These are phyloP conservation scores for Phlebiopsis flavidoalba DNA, from an alignment of 768 basidiomycete species.

Conservation along the genomic window DNA sequence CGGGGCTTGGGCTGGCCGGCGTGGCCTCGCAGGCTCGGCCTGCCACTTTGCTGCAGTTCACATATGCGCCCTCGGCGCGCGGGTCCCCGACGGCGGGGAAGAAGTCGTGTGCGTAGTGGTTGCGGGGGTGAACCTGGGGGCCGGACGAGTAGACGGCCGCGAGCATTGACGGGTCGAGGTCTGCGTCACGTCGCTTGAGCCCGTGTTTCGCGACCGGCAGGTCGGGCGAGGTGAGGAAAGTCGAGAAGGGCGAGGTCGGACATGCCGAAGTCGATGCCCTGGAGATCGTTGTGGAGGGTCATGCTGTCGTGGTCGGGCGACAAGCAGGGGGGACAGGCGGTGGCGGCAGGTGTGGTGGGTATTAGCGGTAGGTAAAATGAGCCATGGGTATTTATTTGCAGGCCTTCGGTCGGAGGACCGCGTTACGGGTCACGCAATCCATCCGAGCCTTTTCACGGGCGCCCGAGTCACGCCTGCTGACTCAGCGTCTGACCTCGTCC, in stretches of 20 bases:
- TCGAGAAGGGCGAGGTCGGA: slow-evolving; percentile 65
- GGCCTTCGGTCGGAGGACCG: slow-evolving; percentile 9
- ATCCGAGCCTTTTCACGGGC: neutral
- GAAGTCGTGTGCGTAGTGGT: slow-evolving; percentile 83
- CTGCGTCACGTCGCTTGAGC: slow-evolving; percentile 61
- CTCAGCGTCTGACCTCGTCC: neutral
- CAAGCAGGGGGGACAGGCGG: neutral
- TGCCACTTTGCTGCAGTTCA: slow-evolving; percentile 57
- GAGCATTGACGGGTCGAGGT: slow-evolving; percentile 74
- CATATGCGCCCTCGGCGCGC: slow-evolving; percentile 47
- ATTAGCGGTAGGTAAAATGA: neutral
- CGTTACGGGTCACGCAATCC: slow-evolving; percentile 8
- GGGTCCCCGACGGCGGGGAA: slow-evolving; percentile 55
- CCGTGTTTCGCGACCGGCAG: slow-evolving; percentile 32
- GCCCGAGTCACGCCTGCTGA: slow-evolving; percentile 2
- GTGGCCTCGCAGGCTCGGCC: slow-evolving; percentile 33
- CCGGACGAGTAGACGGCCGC: slow-evolving; percentile 72
- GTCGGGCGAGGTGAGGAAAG: slow-evolving; percentile 43
- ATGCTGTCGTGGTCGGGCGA: slow-evolving; percentile 12
- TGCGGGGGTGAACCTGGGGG: slow-evolving; percentile 72
- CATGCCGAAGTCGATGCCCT: slow-evolving; percentile 23
- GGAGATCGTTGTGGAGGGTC: slow-evolving; percentile 21
- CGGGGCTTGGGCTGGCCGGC: slow-evolving; percentile 38
- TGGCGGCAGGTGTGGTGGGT: neutral
- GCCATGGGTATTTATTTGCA: slow-evolving; percentile 7